A percentile compares a stretch with the other conserved stretches of the same genome.
Conservation (phyloP, 1,139 yeast species). For the Zygosaccharomyces sapae region DNA sequence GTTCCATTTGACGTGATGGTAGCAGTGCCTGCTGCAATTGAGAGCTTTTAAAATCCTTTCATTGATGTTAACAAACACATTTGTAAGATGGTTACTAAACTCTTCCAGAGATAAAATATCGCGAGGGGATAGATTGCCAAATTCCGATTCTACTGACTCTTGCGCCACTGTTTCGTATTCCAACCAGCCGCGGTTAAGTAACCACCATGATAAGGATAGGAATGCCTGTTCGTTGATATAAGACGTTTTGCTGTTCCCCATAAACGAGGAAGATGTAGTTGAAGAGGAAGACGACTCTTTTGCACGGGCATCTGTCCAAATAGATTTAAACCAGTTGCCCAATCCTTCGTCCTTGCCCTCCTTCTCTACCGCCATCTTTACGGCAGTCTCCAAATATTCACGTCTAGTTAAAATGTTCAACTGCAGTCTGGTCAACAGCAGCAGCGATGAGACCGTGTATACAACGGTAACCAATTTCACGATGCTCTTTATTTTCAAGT, state of each 20-base stretch:
- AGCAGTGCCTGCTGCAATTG: constrained; percentile 24
- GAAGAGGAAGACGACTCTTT: constrained; percentile 3
- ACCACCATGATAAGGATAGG: constrained; percentile 90
- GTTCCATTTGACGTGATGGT: constrained; percentile 35
- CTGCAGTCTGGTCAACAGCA: constrained; percentile 77
- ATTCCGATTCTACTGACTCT: constrained; percentile 55
- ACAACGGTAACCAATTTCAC: constrained; percentile 69
- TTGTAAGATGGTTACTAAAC: constrained; percentile 42
- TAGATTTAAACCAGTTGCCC: constrained; percentile 23
- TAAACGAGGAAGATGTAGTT: constrained; percentile 1
- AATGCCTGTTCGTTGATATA: constrained; percentile 68
- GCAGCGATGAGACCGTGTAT: constrained; percentile 64
- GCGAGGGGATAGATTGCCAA: constrained; percentile 64
- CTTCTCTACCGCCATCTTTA: constrained; percentile 50
- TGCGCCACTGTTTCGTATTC: constrained; percentile 53
- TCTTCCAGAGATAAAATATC: constrained; percentile 62
- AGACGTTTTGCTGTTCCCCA: constrained; percentile 20
- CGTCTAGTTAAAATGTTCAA: constrained; percentile 83
- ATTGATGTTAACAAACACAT: constrained; percentile 42
- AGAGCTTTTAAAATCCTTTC: constrained; percentile 34
- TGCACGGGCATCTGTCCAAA: constrained; percentile 18
- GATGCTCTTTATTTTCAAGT: constrained; percentile 69
- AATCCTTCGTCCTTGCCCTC: constrained; percentile 35
- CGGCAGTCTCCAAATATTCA: constrained; percentile 76
- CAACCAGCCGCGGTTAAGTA: constrained; percentile 80